Evolutionary conservation across 495 filamentous ascomycete species (phyloP).

Genomic region (Articulospora tetracladia): DNA sequence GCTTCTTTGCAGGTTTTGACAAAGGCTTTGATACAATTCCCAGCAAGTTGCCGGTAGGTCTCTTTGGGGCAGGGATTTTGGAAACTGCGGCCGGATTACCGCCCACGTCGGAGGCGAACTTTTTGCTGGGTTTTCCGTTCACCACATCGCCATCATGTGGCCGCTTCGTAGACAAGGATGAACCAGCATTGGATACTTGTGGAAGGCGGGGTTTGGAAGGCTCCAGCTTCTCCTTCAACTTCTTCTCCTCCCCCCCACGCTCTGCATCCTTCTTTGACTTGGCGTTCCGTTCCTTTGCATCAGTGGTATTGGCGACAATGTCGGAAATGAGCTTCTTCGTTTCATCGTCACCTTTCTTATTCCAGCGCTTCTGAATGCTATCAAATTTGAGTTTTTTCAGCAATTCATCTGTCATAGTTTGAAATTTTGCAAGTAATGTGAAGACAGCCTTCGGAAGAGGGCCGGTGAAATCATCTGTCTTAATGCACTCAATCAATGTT

Average conservation of each 20-base stretch:
- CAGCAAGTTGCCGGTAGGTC: constrained; percentile 29
- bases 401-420: constrained; percentile 57
- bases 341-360: constrained; percentile 62
- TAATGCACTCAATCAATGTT: constrained; percentile 57
- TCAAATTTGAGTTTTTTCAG: constrained; percentile 66
- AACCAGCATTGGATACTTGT: constrained; percentile 18
- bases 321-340: constrained; percentile 41
- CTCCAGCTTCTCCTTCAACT: constrained; percentile 15
- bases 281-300: constrained; percentile 40
- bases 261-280: constrained; percentile 30
- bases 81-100: constrained; percentile 2
- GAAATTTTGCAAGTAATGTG: constrained; percentile 59
- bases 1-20: constrained; percentile 32
- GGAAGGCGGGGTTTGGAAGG: constrained; percentile 30
- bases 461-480: constrained; percentile 61
- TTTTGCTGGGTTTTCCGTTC: constrained; percentile 23
- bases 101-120: constrained; percentile 20
- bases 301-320: constrained; percentile 43
- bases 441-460: constrained; percentile 60
- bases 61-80: constrained; percentile 18
- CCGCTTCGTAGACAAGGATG: constrained; percentile 17
- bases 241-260: constrained; percentile 15
- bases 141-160: constrained; percentile 22
- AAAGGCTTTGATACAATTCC: constrained; percentile 24
- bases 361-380: constrained; percentile 56